Percentiles rank a stretch among this genome's conserved stretches.
These are phyloP conservation scores for Emericellopsis atlantica DNA, from an alignment of 2,329 filamentous ascomycete species.

Conservation along the genomic window DNA sequence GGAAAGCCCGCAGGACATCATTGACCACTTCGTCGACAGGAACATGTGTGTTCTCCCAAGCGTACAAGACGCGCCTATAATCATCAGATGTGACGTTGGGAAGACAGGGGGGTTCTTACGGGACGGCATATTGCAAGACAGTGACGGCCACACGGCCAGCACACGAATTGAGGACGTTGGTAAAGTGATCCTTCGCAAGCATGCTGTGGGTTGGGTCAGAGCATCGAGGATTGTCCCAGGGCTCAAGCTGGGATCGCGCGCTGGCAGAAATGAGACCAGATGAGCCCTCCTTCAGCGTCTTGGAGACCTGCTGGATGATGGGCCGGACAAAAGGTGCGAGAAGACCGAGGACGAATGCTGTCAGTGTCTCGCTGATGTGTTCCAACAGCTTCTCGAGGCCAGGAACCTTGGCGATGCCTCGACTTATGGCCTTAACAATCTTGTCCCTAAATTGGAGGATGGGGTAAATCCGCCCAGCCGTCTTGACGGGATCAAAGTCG, in stretches of 20 bases:
- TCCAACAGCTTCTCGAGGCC: slow-evolving; percentile 84
- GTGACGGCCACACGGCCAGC: slow-evolving; percentile 62
- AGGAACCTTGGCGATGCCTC: slow-evolving; percentile 81
- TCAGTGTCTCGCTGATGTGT: slow-evolving; percentile 85
- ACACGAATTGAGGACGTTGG: slow-evolving; percentile 64
- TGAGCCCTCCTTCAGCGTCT: slow-evolving; percentile 75
- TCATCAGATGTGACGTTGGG: background rate
- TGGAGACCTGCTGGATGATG: slow-evolving; percentile 77
- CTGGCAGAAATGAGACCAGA: slow-evolving; percentile 56
- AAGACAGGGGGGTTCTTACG: slow-evolving; percentile 31
- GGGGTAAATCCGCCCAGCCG: slow-evolving; percentile 75
- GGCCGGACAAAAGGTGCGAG: slow-evolving; percentile 86
- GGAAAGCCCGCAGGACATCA: slow-evolving; percentile 73
- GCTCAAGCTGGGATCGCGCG: slow-evolving; percentile 63
- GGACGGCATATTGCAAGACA: slow-evolving; percentile 77
- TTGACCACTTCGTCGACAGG: slow-evolving; percentile 72
- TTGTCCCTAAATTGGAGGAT: slow-evolving; percentile 90
- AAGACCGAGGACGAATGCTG: slow-evolving; percentile 81
- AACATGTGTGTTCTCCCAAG: slow-evolving; percentile 80
- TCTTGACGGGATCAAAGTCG: slow-evolving; percentile 67
- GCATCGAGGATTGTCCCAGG: slow-evolving; percentile 65
- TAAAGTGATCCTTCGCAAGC: slow-evolving; percentile 76
- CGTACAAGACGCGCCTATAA: slow-evolving; percentile 64
- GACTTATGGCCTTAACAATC: slow-evolving; percentile 77
- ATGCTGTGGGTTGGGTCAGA: slow-evolving; percentile 74